phyloP scores from a whole-genome alignment of 306 rosid genomes.

The Senna siamea region DNA sequence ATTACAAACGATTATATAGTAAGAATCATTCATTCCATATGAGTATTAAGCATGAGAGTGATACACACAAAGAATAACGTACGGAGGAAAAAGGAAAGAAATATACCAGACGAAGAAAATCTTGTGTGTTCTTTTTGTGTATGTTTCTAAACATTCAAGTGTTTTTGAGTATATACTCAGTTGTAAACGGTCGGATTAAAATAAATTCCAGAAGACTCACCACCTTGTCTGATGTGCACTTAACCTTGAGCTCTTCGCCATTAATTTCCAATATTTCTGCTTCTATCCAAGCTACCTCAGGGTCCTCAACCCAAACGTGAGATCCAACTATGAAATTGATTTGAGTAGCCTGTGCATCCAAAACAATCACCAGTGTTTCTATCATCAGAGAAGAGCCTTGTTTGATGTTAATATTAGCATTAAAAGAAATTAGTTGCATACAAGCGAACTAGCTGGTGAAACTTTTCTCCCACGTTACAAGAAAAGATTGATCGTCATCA shows the following conservation, averaged over 20 bases:
- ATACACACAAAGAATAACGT: background rate
- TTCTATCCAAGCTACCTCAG: slow-evolving; percentile 78
- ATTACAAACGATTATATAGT: background rate
- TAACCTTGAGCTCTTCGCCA: slow-evolving; percentile 52
- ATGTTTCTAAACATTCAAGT: background rate
- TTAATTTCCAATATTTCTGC: slow-evolving; percentile 71
- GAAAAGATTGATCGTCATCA: slow-evolving; percentile 18
- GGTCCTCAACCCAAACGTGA: slow-evolving; percentile 78
- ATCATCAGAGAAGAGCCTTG: slow-evolving; percentile 20
- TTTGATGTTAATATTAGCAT: slow-evolving; percentile 17
- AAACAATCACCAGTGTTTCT: slow-evolving; percentile 37
- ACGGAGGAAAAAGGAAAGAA: background rate
- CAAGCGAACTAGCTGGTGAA: background rate
- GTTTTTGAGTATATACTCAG: background rate
- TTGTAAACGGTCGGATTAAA: background rate
- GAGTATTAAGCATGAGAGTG: background rate
- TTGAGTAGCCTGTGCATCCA: slow-evolving; percentile 62
- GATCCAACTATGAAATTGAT: slow-evolving; percentile 64
- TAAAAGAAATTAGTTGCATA: background rate
- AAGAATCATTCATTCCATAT: background rate
- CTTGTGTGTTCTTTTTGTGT: background rate
- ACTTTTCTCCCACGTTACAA: slow-evolving; percentile 5
- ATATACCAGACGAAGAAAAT: background rate
- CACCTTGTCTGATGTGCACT: slow-evolving; percentile 55
- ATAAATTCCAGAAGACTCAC: slow-evolving; percentile 52